These are phyloP conservation scores for Magnusiomyces paraingens DNA, from an alignment of 1,139 yeast genomes.

Conservation along the genomic window DNA sequence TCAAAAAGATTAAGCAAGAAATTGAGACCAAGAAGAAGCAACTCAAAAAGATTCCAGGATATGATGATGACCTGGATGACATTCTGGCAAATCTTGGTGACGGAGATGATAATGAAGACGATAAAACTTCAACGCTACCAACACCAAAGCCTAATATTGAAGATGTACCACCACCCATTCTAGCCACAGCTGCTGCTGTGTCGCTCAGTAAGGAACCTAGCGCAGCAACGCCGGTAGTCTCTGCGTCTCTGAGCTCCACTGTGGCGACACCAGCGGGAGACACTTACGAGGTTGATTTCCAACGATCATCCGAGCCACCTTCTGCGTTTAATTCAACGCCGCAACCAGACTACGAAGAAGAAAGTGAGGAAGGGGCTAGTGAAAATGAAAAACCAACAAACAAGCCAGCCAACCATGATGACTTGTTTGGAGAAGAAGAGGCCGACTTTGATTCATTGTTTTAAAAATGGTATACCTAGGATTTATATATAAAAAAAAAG, in stretches of 20 bases:
- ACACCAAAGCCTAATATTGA: not conserved
- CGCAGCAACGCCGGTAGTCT: not conserved
- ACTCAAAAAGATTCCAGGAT: constrained; percentile 35
- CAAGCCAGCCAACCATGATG: not conserved
- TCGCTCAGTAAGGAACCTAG: not conserved
- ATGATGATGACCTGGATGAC: constrained; percentile 24
- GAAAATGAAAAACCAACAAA: constrained; percentile 27
- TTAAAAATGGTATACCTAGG: not conserved
- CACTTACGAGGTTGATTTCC: not conserved
- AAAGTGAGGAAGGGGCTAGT: constrained; percentile 28
- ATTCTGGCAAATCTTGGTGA: constrained; percentile 25
- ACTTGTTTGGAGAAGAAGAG: constrained; percentile 1
- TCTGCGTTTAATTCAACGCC: constrained; percentile 1
- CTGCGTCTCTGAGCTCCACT: not conserved
- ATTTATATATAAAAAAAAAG: too few relatives aligned
- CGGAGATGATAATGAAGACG: constrained; percentile 22
- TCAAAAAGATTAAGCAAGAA: constrained; percentile 72
- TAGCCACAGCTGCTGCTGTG: constrained; percentile 19
- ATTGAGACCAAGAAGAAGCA: constrained; percentile 76
- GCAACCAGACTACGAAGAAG: constrained; percentile 25
- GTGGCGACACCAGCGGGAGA: not conserved
- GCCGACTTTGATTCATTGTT: not conserved
- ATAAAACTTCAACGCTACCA: not conserved
- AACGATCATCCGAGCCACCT: not conserved
- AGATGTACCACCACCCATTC: not conserved